Evolutionary conservation across 768 basidiomycete species (phyloP).

Genomic region (Tubosaeta sp.): DNA sequence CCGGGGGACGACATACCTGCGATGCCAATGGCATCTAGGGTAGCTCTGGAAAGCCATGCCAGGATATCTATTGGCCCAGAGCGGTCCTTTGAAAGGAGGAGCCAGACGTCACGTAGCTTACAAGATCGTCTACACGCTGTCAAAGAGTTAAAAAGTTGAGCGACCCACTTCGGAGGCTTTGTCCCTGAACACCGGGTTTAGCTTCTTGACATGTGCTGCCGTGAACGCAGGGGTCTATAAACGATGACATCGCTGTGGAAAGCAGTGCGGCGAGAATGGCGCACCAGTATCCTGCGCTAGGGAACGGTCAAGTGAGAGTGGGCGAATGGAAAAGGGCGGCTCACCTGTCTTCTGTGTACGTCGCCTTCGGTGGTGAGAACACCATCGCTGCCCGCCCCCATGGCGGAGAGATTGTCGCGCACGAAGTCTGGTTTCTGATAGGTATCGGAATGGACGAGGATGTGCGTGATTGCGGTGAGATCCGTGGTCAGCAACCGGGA

Average conservation of each 20-base stretch:
- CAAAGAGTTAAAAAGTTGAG: neutral
- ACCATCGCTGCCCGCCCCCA: slow-evolving; percentile 48
- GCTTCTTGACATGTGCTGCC: slow-evolving; percentile 42
- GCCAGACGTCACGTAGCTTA: slow-evolving; percentile 48
- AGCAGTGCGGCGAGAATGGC: slow-evolving; percentile 14
- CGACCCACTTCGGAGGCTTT: slow-evolving; percentile 50
- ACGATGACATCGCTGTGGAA: neutral
- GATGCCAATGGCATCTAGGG: slow-evolving; percentile 74
- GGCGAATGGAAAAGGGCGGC: neutral
- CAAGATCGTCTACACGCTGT: neutral
- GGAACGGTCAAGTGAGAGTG: neutral
- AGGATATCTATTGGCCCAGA: slow-evolving; percentile 49
- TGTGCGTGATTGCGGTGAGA: slow-evolving; percentile 51
- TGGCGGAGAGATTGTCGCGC: slow-evolving; percentile 45
- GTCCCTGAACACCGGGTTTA: slow-evolving; percentile 54
- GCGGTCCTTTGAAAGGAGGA: slow-evolving; percentile 18
- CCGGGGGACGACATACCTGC: slow-evolving; percentile 42
- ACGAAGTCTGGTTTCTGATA: slow-evolving; percentile 63
- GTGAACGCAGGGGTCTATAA: slow-evolving; percentile 50
- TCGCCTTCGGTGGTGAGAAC: slow-evolving; percentile 53
- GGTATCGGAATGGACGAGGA: slow-evolving; percentile 52
- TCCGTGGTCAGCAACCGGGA: slow-evolving; percentile 57
- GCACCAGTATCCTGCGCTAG: slow-evolving; percentile 49
- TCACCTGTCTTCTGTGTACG: slow-evolving; percentile 50
- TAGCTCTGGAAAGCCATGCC: slow-evolving; percentile 61